Conservation (phyloP, 2,329 filamentous ascomycete genomes). For the Sporothrix inflata region DNA sequence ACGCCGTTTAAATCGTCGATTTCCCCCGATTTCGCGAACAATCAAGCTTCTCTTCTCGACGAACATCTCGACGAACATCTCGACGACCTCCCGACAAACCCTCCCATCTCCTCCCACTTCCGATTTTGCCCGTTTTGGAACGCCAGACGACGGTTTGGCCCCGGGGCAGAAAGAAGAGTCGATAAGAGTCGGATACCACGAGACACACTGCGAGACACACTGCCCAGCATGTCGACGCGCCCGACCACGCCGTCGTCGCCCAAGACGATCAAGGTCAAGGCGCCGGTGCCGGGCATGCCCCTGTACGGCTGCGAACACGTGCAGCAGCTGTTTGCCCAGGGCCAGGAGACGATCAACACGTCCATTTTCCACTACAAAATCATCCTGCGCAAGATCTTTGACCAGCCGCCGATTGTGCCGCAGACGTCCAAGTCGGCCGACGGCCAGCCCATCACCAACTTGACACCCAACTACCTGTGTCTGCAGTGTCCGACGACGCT, state of each 20-base stretch:
- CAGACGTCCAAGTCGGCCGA: conserved; percentile 66
- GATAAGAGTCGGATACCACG: neutral
- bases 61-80: neutral
- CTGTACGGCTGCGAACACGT: conserved; percentile 73
- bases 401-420: conserved; percentile 64
- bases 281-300: conserved; percentile 60
- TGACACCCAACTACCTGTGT: conserved; percentile 72
- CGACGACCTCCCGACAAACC: neutral
- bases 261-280: conserved; percentile 63
- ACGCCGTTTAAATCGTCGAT: neutral
- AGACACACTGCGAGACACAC: no score
- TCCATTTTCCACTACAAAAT: conserved; percentile 73
- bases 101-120: neutral
- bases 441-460: conserved; percentile 59
- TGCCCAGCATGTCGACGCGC: conserved; percentile 48
- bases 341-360: conserved; percentile 66
- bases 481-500: conserved; percentile 73
- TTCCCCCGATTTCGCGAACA: neutral
- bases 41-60: neutral
- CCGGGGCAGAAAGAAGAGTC: neutral
- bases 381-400: conserved; percentile 71
- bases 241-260: conserved; percentile 57
- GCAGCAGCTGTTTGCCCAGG: conserved; percentile 65
- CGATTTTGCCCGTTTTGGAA: neutral
- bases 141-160: neutral